Base-by-base conservation (phyloP, 371 early-diverging fungal genomes). In the Dipsacomyces acuminosporus region DNA sequence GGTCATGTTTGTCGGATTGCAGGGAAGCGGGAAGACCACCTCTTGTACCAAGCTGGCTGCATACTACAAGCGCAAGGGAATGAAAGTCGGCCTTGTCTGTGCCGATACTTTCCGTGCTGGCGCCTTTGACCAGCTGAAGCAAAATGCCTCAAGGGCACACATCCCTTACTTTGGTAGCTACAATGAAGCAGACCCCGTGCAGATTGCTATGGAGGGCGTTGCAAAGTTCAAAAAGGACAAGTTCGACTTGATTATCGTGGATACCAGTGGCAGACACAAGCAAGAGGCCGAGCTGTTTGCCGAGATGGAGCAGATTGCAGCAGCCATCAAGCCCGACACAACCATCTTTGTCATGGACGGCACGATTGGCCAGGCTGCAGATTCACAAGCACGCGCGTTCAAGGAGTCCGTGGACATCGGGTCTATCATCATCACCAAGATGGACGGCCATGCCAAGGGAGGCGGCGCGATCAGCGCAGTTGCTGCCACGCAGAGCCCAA, bases 81-180 rank as follows among this genome's bases (percentile, higher is more conserved):
- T 91, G 85, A 99, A 97, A 70, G 89, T 89, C 0, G 94, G 94
- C 13, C 76, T 99, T 43, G 98, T 99, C 2, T 99, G 99, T 76
- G 94, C 99, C 3, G 99, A 99, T 76, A 99, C 99, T 6, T 99
- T 99, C 76, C 91, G 99, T 76, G 99, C 99, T 46, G 99, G 99
- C 78, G 99, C 99, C 6, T 99, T 96, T 76, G 99, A 99, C 79
- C 99, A 99, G 79, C 82, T 99, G 57, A 96, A 94, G 75, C 99
- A 99, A 69, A 99, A 99, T 69, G 98, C 99, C 4, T 86, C 93
- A 21, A 94, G 95, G 65, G 98, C 98, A 19, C 94, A 97, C 64
- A 93, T 99, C 40, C 98, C 99, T 42, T 98, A 88, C 74, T 99
- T 89, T 75, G 99, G 97, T 58, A 88, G 90, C 57, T 94, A 94